A percentile compares a stretch with the other conserved stretches of the same genome.
phyloP scores from a whole-genome alignment of 352 stramenopile species.

The Phytophthora chlamydospora region DNA sequence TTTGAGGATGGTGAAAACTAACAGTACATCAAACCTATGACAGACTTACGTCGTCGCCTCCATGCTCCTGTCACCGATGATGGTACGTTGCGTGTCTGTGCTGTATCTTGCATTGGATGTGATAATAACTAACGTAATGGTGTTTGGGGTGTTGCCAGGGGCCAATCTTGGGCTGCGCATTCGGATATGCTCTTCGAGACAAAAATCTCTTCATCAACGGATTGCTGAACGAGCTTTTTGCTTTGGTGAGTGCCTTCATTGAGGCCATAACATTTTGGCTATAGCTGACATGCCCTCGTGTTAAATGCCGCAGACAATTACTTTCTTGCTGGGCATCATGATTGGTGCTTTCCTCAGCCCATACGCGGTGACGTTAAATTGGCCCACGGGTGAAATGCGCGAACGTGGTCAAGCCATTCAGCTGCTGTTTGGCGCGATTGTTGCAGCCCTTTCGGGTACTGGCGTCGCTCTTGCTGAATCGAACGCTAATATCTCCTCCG shows the following conservation, averaged over 20 bases:
- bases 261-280: neutral
- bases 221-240: constrained; percentile 83
- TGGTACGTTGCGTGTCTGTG: constrained; percentile 46
- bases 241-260: constrained; percentile 47
- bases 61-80: constrained; percentile 88
- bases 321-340: constrained; percentile 79
- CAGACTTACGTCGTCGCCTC: constrained; percentile 88
- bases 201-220: constrained; percentile 86
- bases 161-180: constrained; percentile 83
- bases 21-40: constrained; percentile 3
- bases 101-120: neutral
- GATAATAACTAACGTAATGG: constrained; percentile 5
- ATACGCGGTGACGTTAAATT: constrained; percentile 79
- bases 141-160: constrained; percentile 41
- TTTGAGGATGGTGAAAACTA: neutral
- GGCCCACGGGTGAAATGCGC: constrained; percentile 86
- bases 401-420: constrained; percentile 78
- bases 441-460: constrained; percentile 77
- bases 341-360: constrained; percentile 81
- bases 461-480: constrained; percentile 84
- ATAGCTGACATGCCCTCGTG: neutral
- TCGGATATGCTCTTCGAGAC: constrained; percentile 81
- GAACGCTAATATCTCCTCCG: constrained; percentile 89
- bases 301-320: constrained; percentile 56
- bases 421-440: constrained; percentile 80